Evolutionary conservation across 208 protist species (phyloP).

Genomic region (Leishmania gerbilli): DNA sequence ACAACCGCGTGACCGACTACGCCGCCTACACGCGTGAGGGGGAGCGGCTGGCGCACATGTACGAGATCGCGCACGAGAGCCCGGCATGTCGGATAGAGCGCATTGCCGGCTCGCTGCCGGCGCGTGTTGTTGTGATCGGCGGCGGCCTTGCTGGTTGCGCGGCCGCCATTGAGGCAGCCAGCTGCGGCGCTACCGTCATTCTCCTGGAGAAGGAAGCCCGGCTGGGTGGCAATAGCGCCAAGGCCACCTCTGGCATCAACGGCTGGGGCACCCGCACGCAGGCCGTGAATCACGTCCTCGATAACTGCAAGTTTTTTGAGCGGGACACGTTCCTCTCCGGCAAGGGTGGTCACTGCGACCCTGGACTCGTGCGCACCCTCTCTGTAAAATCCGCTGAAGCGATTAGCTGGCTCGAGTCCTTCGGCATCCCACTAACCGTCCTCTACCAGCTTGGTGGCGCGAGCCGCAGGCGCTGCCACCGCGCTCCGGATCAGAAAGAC

Average conservation of each 20-base stretch:
- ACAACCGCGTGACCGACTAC: slow-evolving; percentile 61
- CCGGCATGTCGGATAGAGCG: slow-evolving; percentile 54
- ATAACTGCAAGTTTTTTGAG: slow-evolving; percentile 79
- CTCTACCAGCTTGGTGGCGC: slow-evolving; percentile 93
- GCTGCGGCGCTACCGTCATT: slow-evolving; percentile 83
- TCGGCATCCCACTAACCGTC: slow-evolving; percentile 84
- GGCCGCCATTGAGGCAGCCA: slow-evolving; percentile 80
- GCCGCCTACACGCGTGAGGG: slow-evolving; percentile 66
- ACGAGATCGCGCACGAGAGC: slow-evolving; percentile 68
- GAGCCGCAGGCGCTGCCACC: slow-evolving; percentile 84
- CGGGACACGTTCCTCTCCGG: slow-evolving; percentile 78
- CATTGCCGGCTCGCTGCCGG: slow-evolving; percentile 57
- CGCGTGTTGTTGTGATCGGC: slow-evolving; percentile 83
- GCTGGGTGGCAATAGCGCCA: slow-evolving; percentile 95
- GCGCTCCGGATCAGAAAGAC: slow-evolving; percentile 68
- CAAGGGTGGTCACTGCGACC: slow-evolving; percentile 64
- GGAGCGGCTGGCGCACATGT: slow-evolving; percentile 71
- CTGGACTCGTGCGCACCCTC: slow-evolving; percentile 86
- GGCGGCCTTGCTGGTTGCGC: slow-evolving; percentile 84
- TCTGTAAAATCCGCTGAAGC: slow-evolving; percentile 67
- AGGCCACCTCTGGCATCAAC: slow-evolving; percentile 97
- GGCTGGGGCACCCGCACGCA: slow-evolving; percentile 89
- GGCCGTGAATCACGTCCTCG: slow-evolving; percentile 63
- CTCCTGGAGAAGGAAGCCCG: slow-evolving; percentile 92
- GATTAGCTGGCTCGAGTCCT: slow-evolving; percentile 77